phyloP scores from a whole-genome alignment of 2,329 filamentous ascomycete species.

The Clonostachys byssicola region DNA sequence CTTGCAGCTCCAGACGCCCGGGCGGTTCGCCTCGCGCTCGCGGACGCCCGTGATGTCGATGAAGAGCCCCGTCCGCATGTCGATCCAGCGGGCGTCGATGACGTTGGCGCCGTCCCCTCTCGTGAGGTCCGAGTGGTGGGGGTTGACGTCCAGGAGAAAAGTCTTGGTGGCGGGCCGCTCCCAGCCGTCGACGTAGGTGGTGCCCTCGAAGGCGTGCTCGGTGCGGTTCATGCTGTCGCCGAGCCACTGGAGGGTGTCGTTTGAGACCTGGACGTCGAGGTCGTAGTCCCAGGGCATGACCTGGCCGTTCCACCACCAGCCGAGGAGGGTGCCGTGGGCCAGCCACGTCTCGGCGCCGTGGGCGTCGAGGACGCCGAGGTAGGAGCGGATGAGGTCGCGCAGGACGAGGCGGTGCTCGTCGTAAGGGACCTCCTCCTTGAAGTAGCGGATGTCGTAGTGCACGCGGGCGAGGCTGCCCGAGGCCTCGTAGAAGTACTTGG shows the following conservation, averaged over 20 bases:
- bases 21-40: conserved; percentile 55
- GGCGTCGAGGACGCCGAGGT: conserved; percentile 61
- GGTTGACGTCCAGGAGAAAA: conserved; percentile 77
- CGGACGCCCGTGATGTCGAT: conserved; percentile 78
- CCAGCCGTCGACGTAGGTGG: conserved; percentile 31
- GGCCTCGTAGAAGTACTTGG: conserved; percentile 65
- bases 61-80: conserved; percentile 70
- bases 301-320: conserved; percentile 84
- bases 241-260: conserved; percentile 61
- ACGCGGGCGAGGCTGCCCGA: conserved; percentile 54
- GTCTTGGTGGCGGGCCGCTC: conserved; percentile 32
- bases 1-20: conserved; percentile 74
- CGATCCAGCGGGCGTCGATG: conserved; percentile 83
- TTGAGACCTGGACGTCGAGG: conserved; percentile 74
- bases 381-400: conserved; percentile 67
- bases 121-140: conserved; percentile 56
- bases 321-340: conserved; percentile 77
- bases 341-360: conserved; percentile 77
- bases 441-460: conserved; percentile 75
- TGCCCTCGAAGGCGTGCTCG: conserved; percentile 49
- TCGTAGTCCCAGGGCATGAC: conserved; percentile 85
- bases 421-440: conserved; percentile 58
- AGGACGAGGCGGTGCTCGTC: conserved; percentile 63
- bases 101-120: conserved; percentile 69
- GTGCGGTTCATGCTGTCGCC: conserved; percentile 67